A percentile compares a stretch with the other conserved stretches of the same genome.
These are phyloP conservation scores for Neonectria sp. DNA, from an alignment of 2,329 filamentous ascomycete genomes.

Conservation along the genomic window DNA sequence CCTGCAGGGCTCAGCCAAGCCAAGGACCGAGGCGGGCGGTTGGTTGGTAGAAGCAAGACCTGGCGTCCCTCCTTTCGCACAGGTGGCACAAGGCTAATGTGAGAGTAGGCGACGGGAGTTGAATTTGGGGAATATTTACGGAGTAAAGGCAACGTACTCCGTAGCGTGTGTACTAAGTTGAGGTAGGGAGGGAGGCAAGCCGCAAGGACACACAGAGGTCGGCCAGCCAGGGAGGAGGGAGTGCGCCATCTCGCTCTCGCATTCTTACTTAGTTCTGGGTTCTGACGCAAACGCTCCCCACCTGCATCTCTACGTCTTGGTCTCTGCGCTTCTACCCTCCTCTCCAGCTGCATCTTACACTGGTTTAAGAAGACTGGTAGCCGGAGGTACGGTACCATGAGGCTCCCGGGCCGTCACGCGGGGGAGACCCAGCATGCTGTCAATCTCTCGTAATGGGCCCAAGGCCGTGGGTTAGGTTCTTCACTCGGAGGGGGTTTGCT, in stretches of 20 bases:
- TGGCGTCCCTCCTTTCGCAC: not conserved
- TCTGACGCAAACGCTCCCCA: not conserved
- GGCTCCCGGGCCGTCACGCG: slow-evolving; percentile 15
- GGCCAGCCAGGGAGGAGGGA: not conserved
- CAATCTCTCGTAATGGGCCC: slow-evolving; percentile 27
- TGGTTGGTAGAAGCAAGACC: not conserved
- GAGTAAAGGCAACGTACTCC: too few relatives aligned
- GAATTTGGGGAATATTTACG: not conserved
- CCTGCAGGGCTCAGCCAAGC: slow-evolving; percentile 11
- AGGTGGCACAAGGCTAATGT: slow-evolving; percentile 2
- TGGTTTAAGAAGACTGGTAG: too few relatives aligned
- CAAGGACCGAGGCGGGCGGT: not conserved
- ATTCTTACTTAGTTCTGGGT: slow-evolving; percentile 1
- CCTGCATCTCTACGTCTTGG: slow-evolving; percentile 7
- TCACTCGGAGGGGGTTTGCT: not conserved
- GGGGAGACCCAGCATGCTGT: slow-evolving; percentile 18
- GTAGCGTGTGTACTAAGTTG: not conserved
- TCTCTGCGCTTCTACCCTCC: not conserved
- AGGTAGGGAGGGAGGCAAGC: not conserved
- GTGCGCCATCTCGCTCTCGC: slow-evolving; percentile 27
- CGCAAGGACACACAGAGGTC: not conserved
- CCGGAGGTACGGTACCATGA: slow-evolving; percentile 3
- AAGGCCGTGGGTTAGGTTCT: slow-evolving; percentile 16
- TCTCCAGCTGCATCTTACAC: too few relatives aligned
- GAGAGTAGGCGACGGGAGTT: slow-evolving; percentile 2